Evolutionary conservation across 1,139 yeast genomes (phyloP), one percentile per base, ranked within the genome.

Genomic region (Meyerozyma carpophila): DNA sequence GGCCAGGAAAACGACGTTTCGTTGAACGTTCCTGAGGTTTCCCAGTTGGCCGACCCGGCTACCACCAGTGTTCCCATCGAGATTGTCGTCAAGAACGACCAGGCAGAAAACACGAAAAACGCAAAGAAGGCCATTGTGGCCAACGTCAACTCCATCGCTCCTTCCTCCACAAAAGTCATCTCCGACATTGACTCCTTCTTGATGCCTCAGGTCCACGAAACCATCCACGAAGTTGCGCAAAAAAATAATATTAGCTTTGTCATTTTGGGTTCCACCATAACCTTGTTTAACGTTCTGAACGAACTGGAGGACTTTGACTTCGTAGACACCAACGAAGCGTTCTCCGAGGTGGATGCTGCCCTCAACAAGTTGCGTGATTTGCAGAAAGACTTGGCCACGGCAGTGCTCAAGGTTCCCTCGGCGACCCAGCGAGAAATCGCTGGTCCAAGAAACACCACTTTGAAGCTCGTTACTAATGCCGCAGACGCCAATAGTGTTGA

Each of bases 171-270:
- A 37, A 66, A 70, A 51, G 69, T 70, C 8, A 67, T 89, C 43
- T 62, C 68, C 16, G 96, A 87, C 54, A 76, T 93, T 52, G 90
- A 87, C 56, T 70, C 78, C 11, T 84, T 86, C 58, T 79, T 90
- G 50, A 69, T 79, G 49, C 65, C 68, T 39, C 77, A 75, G 53
- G 76, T 81, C 21, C 73, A 74, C 26, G 65, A 66, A 50, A 68
- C 66, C 44, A 66, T 73, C 54, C 67, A 65, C 47, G 58, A 68
- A 4, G 68, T 78, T 43, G 78, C 82, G 41, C 68, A 72, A 43
- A 68, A 72, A 41, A 67, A 72, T 44, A 67, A 75, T 42, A 82
- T 82, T 42, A 69, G 73, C 27, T 78, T 79, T 48, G 77, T 88
- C 43, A 78, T 86, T 44, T 65, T 77, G 46, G 77, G 75, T 36